Evolutionary conservation across 2,329 filamentous ascomycete genomes (phyloP), one percentile per base, ranked within the genome.

Genomic region (Colletotrichum abscissum): DNA sequence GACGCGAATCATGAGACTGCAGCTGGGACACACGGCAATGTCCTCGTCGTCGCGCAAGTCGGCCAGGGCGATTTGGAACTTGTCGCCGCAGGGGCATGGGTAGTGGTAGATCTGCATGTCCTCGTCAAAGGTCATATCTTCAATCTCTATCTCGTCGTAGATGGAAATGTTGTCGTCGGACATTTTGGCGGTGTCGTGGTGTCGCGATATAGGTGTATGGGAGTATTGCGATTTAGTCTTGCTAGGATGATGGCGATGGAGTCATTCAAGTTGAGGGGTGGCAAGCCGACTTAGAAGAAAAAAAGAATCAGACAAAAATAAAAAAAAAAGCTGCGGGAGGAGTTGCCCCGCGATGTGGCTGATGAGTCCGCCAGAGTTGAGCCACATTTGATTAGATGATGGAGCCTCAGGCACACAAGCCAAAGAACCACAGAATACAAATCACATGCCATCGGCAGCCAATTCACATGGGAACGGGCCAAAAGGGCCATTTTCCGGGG

Each of bases 141-240:
- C 96, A 86, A 98, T 98, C 83, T 98, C 96, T 84, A 98, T 96
- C 84, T 98, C 96, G 80, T 98, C 96, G 87, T 98, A 98, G 82
- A 98, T 94, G 77, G 93, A 91, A 70, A 93, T 83, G 66, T 90
- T 88, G 76, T 92, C 89, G 80, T 92, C 91, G 46, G 91, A 87
- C 90, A 92, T 92, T 69, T 77, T 85, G 16, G 35, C 26, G 46
- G 30, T 33, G 30, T 33, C 30, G 5, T 9, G 9, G 0, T 16
- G 8, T 14, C 38, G 60, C 22, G 38, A 35, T 19, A 33, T 22
- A 22, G 7, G 8, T 46, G 26, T n/a, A 16, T 65, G 26, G 16
- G 54, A 49, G 3, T 46, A 26, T 65, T 26, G 35, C 62, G 33
- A 26, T 42, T 12, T 46, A 6, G 52, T 16, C 22, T 35, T 12